Base-by-base conservation (phyloP, 2,329 filamentous ascomycete species). In the Stagonosporopsis chrysanthemi region DNA sequence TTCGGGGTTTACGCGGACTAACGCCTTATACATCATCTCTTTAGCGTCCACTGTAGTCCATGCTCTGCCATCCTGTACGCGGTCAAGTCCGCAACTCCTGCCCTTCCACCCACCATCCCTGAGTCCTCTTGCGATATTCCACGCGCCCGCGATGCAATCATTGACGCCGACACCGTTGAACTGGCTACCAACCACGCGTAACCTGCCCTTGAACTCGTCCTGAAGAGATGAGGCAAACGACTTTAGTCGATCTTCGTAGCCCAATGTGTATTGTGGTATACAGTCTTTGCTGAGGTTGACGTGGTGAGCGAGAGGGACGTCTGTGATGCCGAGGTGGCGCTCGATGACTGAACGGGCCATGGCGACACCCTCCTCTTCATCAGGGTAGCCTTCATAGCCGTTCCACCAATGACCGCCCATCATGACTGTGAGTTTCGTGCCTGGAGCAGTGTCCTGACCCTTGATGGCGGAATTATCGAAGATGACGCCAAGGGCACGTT, bases 321-420 rank as follows among this genome's bases (percentile, higher is more conserved):
- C 83, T 0, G 78, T 82, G 71, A 97, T 91, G 56, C 83, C 82
- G 5, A 98, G 81, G 69, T 98, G 93, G 19, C 92, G 84, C 60
- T 84, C 78, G 1, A 97, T 80, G 6, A 96, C 80, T 1, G 81
- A 77, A 60, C 85, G 84, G 31, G 93, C 92, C 84, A 94, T 89
- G 6, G 77, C 72, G 24, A 90, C 79, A 15, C 87, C 92, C 63
- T 90, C 83, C 14, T 88, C 81, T 60, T 88, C 82, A 47, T 84
- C 79, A 0, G 92, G 92, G 55, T 85, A 86, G 36, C 80, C 78
- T 2, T 76, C 70, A 80, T 83, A 87, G 56, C 80, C 84, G 73
- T 92, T 83, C 91, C 91, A 98, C 84, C 91, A 92, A 78, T 97
- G 92, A 1, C 95, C 95, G 57, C 95, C 95, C 54, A 99, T 81